phyloP scores from a whole-genome alignment of 805 yeast genomes.

The Myxozyma neglecta region DNA sequence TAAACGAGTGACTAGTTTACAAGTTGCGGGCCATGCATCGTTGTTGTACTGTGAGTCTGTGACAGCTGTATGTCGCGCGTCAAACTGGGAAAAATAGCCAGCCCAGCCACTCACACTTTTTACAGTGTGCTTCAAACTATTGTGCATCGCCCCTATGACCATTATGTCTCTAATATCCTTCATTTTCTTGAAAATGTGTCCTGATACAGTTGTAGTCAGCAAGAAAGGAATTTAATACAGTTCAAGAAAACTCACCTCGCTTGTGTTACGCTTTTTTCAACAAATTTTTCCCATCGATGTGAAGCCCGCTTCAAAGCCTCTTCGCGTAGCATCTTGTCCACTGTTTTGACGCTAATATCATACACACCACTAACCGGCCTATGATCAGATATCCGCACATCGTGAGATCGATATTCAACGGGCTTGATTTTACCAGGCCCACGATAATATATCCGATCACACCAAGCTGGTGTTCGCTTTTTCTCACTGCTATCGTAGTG shows the following conservation, averaged over 20 bases:
- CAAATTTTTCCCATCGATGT: constrained; percentile 23
- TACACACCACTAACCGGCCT: constrained; percentile 82
- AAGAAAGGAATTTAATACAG: neutral
- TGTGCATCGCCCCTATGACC: too few species aligned
- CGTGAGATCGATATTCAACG: constrained; percentile 57
- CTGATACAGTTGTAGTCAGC: neutral
- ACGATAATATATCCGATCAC: constrained; percentile 79
- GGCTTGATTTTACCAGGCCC: constrained; percentile 54
- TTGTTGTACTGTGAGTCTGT: too few species aligned
- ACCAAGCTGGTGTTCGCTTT: constrained; percentile 95
- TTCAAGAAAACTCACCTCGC: constrained; percentile 8
- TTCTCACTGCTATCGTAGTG: constrained; percentile 87
- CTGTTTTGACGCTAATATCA: constrained; percentile 59
- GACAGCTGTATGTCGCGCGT: too few species aligned
- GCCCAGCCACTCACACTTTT: too few species aligned
- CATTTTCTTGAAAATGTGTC: constrained; percentile 6
- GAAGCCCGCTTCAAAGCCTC: constrained; percentile 23
- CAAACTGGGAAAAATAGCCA: too few species aligned
- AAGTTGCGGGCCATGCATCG: too few species aligned
- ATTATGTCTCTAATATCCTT: neutral
- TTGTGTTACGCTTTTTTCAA: constrained; percentile 19
- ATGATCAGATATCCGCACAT: constrained; percentile 77
- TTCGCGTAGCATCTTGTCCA: constrained; percentile 50
- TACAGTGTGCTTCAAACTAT: too few species aligned
- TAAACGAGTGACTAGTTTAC: too few species aligned